Evolutionary conservation across 495 filamentous ascomycete species (phyloP).

Genomic region (Aspergillus egyptiacus): DNA sequence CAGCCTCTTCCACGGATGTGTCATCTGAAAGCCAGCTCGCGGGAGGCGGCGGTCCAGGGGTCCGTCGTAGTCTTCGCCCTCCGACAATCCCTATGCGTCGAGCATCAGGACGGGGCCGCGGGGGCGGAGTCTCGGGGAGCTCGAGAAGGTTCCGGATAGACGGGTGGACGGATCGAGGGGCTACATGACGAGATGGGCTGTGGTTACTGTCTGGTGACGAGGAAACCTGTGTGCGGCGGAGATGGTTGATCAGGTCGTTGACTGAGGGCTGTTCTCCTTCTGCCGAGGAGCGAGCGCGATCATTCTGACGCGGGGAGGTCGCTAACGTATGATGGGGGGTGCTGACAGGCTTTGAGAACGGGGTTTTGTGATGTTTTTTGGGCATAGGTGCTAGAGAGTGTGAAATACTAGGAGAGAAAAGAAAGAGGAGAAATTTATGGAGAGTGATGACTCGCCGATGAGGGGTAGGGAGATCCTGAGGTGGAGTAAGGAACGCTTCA

Average conservation of each 20-base stretch:
- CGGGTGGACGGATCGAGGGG: conserved; percentile 47
- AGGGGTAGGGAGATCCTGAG: neutral
- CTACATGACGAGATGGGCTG: conserved; percentile 13
- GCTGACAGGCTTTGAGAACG: conserved; percentile 30
- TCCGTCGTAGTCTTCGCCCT: conserved; percentile 42
- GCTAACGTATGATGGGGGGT: conserved; percentile 37
- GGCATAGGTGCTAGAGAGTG: conserved; percentile 32
- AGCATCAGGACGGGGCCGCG: conserved; percentile 51
- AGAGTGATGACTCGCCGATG: conserved; percentile 5
- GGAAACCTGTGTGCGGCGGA: conserved; percentile 41
- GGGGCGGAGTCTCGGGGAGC: conserved; percentile 64
- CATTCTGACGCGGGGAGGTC: conserved; percentile 29
- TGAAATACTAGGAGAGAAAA: conserved; percentile 7
- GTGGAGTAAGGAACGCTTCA: neutral
- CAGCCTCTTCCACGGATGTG: conserved; percentile 8
- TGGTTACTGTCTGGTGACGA: conserved; percentile 15
- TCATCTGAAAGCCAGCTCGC: conserved; percentile 59
- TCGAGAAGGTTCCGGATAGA: conserved; percentile 56
- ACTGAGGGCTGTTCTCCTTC: conserved; percentile 30
- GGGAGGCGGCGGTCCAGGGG: conserved; percentile 65
- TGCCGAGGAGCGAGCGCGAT: conserved; percentile 17
- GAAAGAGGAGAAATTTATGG: conserved; percentile 6
- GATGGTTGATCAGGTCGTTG: conserved; percentile 44
- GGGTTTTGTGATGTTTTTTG: conserved; percentile 38
- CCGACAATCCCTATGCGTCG: conserved; percentile 33